Percentiles rank a stretch among this genome's conserved stretches.
Conservation (phyloP, 352 stramenopile genomes). For the Saprolegnia diclina region DNA sequence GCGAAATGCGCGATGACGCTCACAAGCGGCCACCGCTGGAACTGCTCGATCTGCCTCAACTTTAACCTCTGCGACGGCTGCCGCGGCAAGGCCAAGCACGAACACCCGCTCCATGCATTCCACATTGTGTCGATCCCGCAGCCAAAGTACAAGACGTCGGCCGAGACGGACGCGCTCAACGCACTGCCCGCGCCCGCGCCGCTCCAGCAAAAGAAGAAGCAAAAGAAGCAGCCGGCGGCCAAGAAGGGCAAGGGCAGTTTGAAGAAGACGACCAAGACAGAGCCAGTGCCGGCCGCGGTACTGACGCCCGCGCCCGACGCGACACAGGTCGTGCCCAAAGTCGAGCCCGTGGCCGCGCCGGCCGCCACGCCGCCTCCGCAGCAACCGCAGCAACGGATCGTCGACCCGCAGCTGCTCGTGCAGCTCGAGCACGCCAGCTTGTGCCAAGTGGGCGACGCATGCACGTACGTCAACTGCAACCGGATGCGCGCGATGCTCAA, state of each 20-base stretch:
- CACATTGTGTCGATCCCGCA: slow-evolving; percentile 86
- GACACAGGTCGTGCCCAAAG: slow-evolving; percentile 30
- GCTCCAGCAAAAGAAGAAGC: slow-evolving; percentile 17
- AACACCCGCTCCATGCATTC: slow-evolving; percentile 90
- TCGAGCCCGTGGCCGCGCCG: background rate
- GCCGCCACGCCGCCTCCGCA: background rate
- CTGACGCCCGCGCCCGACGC: slow-evolving; percentile 16
- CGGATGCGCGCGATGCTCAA: slow-evolving; percentile 87
- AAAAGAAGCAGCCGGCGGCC: background rate
- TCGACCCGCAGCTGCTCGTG: slow-evolving; percentile 79
- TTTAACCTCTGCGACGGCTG: slow-evolving; percentile 96
- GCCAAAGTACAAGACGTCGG: slow-evolving; percentile 30
- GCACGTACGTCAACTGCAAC: slow-evolving; percentile 81
- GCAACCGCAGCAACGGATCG: slow-evolving; percentile 77
- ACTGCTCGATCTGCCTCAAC: slow-evolving; percentile 93
- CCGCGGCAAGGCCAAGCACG: slow-evolving; percentile 87
- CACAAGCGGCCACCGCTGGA: slow-evolving; percentile 91
- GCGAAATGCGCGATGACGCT: slow-evolving; percentile 92
- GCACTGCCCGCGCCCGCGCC: background rate
- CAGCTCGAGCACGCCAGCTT: slow-evolving; percentile 81
- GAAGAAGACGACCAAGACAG: background rate
- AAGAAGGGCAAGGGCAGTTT: slow-evolving; percentile 1
- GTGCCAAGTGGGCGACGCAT: slow-evolving; percentile 53
- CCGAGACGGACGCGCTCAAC: slow-evolving; percentile 33
- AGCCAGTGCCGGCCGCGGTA: background rate